Conservation (phyloP, 352 stramenopile species). For the Bremia lactucae region DNA sequence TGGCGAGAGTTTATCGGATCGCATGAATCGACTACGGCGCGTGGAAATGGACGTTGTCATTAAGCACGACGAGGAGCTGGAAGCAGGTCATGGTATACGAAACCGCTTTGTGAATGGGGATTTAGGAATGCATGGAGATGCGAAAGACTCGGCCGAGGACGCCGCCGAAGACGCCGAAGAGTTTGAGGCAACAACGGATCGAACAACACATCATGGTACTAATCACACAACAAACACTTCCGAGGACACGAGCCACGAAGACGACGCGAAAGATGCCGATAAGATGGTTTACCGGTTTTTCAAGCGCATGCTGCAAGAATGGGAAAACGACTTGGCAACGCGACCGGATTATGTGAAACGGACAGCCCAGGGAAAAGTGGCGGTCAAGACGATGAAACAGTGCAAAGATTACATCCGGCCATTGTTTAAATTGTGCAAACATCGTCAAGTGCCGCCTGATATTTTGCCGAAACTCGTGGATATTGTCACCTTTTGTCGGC, state of each 20-base stretch:
- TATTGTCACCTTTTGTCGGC: constrained; percentile 91
- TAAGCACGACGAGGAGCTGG: constrained; percentile 59
- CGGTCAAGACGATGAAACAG: constrained; percentile 96
- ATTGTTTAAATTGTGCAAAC: constrained; percentile 95
- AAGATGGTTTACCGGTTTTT: constrained; percentile 89
- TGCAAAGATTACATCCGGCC: constrained; percentile 98
- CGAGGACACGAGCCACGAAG: constrained; percentile 16
- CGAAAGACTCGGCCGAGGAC: constrained; percentile 42
- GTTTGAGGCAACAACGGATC: constrained; percentile 11
- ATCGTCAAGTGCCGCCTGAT: constrained; percentile 76
- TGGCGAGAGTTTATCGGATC: constrained; percentile 52
- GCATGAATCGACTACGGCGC: constrained; percentile 53
- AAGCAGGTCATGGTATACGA: constrained; percentile 59
- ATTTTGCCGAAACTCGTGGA: constrained; percentile 84
- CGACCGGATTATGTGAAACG: constrained; percentile 85
- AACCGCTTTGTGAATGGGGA: constrained; percentile 64
- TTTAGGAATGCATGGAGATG: constrained; percentile 14
- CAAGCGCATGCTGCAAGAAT: constrained; percentile 88
- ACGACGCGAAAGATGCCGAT: constrained; percentile 40
- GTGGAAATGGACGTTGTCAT: constrained; percentile 57
- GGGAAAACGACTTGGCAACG: constrained; percentile 86
- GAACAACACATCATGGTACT: too few relatives aligned
- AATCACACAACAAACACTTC: not conserved
- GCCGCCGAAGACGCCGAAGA: constrained; percentile 23
- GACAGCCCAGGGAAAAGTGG: constrained; percentile 87